Evolutionary conservation across 495 filamentous ascomycete species (phyloP), one percentile per base, ranked within the genome.

Genomic region (Jackrogersella minutella): DNA sequence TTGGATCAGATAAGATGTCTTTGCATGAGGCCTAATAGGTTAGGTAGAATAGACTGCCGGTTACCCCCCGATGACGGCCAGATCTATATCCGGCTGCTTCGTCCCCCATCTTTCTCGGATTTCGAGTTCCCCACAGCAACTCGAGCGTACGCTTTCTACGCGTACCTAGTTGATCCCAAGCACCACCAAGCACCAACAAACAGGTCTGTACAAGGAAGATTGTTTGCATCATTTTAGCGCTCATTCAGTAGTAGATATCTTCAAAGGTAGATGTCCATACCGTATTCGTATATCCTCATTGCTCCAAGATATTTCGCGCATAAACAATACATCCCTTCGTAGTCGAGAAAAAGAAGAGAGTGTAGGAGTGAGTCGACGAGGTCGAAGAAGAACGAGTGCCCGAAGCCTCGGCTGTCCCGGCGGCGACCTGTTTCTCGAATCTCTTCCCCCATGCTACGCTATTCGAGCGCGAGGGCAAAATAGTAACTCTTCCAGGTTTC

Each of bases 1-100:
- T 77, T 64, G 76, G 79, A 82, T 82, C 80, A 72, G 80, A 82
- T 82, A 81, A 82, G 79, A 81, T 81, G 71, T 28, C 58, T 17
- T 19, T 71, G 64, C 66, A 73, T 67, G 28, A 26, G 16, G 24
- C 41, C 49, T 57, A 50, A 30, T 28, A 65, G 46, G 21, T 19
- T 14, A 19, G 17, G 17, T 46, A 39, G 37, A 54, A 52, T 31
- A 17, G 26, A 36, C 2, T 51, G 50, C 55, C 62, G 47, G 49
- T 53, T 21, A 30, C 26, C 26, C 43, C 49, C 56, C 68, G 58
- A 69, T 69, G 69, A 69, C 69, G 65, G 60, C 50, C 37, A 52
- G 39, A 46, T 37, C 19, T 44, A 6, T 58, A 11, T 14, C 26
- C 44, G 44, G 13, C 11, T 16, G n/a, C 5, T 39, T 19, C 44